Evolutionary conservation across 2,329 filamentous ascomycete species (phyloP), one percentile per base, ranked within the genome.

Genomic region (Penicillium brevicompactum): DNA sequence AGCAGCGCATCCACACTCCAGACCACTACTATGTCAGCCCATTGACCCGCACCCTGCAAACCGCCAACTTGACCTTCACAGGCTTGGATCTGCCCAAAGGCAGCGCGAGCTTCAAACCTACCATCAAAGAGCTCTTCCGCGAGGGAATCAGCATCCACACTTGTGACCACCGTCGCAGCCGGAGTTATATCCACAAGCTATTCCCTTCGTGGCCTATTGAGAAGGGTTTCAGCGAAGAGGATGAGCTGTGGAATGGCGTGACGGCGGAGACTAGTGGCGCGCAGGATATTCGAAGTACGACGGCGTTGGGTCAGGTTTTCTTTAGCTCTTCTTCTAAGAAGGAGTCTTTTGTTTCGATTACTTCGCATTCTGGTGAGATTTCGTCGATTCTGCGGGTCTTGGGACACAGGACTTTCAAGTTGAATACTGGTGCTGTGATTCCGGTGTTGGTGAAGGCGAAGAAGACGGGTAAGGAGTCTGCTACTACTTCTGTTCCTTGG

Each of bases 121-220:
- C 76, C 0, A 69, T 87, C 59, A 85, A 84, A 64, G 84, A 86
- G 65, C 67, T 79, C 30, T 74, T 86, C 46, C 75, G 84, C 14
- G 84, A 87, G 67, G 77, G 78, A 1, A 80, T 86, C 34, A 82
- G 81, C 40, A 76, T 83, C 38, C 84, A 87, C 67, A 87, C 84
- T 0, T 87, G 84, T 60, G 83, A 87, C 65, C 77, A 80, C 18
- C 77, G 84, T 16, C 79, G 75, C 53, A 76, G 67, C 55, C 76
- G 72, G 48, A 71, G 74, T 0, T 77, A 75, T 46, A 84, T 87
- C 58, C 67, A 74, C 16, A 30, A 64, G 1, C 65, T 74, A 13
- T 85, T 81, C 61, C 82, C 83, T 0, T 60, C 53, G 2, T 84
- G 76, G 70, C 64, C 48, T 1, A 76, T 86, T 57, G 84, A 86